Evolutionary conservation across 305 asterid genomes (phyloP), one percentile per base, ranked within the genome.

Genomic region (Solanum hybrid): DNA sequence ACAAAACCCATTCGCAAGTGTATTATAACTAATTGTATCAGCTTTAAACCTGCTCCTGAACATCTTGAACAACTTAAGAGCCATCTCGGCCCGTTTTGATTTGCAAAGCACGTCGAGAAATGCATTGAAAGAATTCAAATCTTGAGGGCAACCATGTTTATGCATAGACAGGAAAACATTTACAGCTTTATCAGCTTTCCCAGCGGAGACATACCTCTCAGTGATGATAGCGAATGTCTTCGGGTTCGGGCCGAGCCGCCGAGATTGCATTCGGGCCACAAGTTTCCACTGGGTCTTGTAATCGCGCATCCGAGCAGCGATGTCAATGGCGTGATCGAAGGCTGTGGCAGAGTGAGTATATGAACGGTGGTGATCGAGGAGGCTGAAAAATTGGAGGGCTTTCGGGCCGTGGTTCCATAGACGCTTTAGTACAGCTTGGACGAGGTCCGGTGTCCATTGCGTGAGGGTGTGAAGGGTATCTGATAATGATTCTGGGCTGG

Each of bases 321-420:
- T 95, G 86, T 96, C 99, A 51, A 97, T 95, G 76, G 96, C 97
- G 88, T 94, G 90, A 91, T 97, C 96, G 77, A 94, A 97, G 29
- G 96, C 90, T 20, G 93, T 82, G n/a, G 97, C 89, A 31, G 98
- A 92, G 94, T 95, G 99, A 40, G 92, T 12, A 89, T 95, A 94
- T 16, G 94, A 89, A 75, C 92, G 94, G 92, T 96, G 99, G 86
- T 85, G 64, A 88, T 94, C 95, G 35, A 97, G 96, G 92, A 90
- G 87, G 92, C 92, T 85, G 96, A 96, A 95, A 91, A 96, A 94
- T n/a, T 94, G 95, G 91, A 97, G 95, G 88, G 99, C 99, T 92
- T 95, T 97, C 4, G 98, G 99, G 88, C 98, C 98, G 80, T 97
- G 98, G 92, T 97, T 96, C 99, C 99, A 97, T 9, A 97, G 94